Base-by-base conservation (phyloP, 2,329 filamentous ascomycete genomes). In the Colletotrichum sojae region DNA sequence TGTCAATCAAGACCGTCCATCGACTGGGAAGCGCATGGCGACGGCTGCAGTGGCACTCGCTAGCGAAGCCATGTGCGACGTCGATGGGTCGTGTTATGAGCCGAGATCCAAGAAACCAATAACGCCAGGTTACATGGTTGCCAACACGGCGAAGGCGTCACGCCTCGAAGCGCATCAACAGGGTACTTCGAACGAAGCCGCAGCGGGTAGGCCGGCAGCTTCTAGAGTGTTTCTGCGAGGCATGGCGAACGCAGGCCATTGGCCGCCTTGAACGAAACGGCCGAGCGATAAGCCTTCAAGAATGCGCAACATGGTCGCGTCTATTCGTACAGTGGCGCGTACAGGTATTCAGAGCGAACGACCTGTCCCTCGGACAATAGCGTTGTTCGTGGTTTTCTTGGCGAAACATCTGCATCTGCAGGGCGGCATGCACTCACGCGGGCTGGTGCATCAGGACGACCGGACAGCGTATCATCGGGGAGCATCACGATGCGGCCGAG, bases 391-490 rank as follows among this genome's bases (percentile, higher is more conserved):
- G 31, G 18, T 39, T 13, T n/a, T 40, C 18, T 54, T 27, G 25
- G 57, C 43, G 46, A 60, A 46, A 60, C 57, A 60, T 52, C 31
- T 60, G 57, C 46, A 51, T 46, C 46, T 60, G 46, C 57, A 60
- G 46, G 57, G 57, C 51, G 18, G 31, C 45, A 52, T 60, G 57
- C 22, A 52, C 46, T 31, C 36, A 52, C 57, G 48, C 48, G 46
- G 27, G n/a, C 56, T 43, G 31, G 45, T 12, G 40, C 45, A 25
- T 27, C 43, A 27, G 31, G 40, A 25, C 31, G 25, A 15, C n/a
- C n/a, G 15, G 18, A 31, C 57, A 60, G 31, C 46, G 46, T 60
- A 60, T 60, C 57, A 60, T 60, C 36, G 48, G 15, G 46, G 27
- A 52, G 46, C 31, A 52, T 15, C n/a, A 43, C 46, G 57, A 60